Percentiles rank a stretch among this genome's conserved stretches.
These are phyloP conservation scores for Hymenochaete sp. DNA, from an alignment of 1,284 basidiomycete species.

Conservation along the genomic window DNA sequence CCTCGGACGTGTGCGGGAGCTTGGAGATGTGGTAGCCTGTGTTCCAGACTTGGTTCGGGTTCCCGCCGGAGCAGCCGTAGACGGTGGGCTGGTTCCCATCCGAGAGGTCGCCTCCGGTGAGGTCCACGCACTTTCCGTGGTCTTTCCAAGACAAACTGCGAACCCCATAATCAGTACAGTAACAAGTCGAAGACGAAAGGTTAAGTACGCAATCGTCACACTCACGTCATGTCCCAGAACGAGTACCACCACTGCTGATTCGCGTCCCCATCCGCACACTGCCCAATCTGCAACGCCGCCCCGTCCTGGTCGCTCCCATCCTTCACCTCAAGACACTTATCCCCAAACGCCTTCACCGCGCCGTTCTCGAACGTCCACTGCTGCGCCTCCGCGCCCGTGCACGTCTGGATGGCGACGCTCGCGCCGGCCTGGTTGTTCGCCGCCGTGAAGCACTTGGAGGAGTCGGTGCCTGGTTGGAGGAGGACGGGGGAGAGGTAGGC, in stretches of 20 bases:
- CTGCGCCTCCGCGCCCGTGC: constrained; percentile 34
- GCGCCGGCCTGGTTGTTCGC: constrained; percentile 39
- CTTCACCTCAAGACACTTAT: constrained; percentile 41
- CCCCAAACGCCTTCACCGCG: constrained; percentile 34
- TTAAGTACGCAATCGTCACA: background rate
- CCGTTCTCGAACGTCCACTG: constrained; percentile 36
- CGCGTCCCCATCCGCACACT: constrained; percentile 30
- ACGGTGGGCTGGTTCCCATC: constrained; percentile 38
- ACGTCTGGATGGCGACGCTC: constrained; percentile 35
- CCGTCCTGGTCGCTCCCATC: constrained; percentile 33
- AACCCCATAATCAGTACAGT: background rate
- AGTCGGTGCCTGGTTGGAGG: constrained; percentile 33
- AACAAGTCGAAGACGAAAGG: background rate
- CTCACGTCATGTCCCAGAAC: constrained; percentile 30
- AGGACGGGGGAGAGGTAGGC: constrained; percentile 25
- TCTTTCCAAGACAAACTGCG: constrained; percentile 34
- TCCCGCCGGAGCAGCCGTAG: constrained; percentile 33
- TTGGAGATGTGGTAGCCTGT: constrained; percentile 34
- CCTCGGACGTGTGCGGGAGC: constrained; percentile 39
- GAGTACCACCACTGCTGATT: constrained; percentile 41
- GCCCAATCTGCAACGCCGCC: constrained; percentile 40
- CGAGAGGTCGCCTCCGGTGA: constrained; percentile 31
- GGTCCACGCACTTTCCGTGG: constrained; percentile 40
- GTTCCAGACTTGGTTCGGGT: constrained; percentile 43
- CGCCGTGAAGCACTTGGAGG: constrained; percentile 41